Evolutionary conservation across 768 basidiomycete genomes (phyloP).

Genomic region (Suillus occidentalis): DNA sequence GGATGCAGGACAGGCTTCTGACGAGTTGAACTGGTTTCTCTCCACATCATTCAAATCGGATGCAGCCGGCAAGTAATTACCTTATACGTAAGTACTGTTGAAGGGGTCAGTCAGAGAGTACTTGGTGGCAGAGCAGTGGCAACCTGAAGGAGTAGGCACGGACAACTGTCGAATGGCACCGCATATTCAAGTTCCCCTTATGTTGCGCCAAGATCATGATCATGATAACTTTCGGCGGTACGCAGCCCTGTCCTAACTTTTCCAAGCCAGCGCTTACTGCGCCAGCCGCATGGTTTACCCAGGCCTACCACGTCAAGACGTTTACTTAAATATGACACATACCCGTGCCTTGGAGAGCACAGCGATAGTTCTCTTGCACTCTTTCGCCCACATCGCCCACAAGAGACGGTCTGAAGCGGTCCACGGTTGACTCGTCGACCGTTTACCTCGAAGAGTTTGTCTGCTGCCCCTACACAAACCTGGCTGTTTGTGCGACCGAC

Average conservation of each 20-base stretch:
- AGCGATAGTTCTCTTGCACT: neutral
- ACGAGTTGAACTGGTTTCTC: neutral
- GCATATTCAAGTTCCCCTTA: neutral
- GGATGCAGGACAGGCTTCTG: neutral
- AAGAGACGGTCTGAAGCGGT: neutral
- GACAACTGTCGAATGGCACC: neutral
- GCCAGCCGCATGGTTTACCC: neutral
- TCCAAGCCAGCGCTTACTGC: neutral
- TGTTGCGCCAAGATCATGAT: neutral
- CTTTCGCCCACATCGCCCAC: neutral
- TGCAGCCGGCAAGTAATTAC: no score
- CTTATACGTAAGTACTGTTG: no score
- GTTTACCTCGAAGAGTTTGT: neutral
- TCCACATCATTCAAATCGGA: no score
- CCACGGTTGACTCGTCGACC: neutral
- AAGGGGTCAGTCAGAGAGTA: no score
- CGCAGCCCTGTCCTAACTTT: neutral
- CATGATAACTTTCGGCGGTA: no score
- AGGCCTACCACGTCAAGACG: neutral
- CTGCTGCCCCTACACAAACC: neutral
- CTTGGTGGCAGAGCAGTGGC: neutral
- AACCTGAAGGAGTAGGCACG: no score
- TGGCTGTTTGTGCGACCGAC: neutral
- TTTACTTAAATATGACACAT: constrained; percentile 8
- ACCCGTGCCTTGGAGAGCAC: constrained; percentile 7